phyloP scores from a whole-genome alignment of 2,329 filamentous ascomycete genomes.

The Aureobasidium musti region DNA sequence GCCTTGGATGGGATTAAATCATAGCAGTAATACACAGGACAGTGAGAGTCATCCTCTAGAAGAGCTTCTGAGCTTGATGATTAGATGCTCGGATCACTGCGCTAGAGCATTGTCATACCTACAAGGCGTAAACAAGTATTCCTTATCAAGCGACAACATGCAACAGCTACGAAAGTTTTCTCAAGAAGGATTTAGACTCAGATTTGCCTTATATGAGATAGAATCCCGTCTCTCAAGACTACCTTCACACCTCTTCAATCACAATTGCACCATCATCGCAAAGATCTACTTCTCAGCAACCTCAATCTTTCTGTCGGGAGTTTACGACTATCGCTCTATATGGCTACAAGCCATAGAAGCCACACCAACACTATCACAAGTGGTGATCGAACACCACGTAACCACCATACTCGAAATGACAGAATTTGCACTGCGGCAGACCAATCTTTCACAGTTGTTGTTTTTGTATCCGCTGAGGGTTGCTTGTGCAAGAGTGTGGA shows the following conservation, averaged over 20 bases:
- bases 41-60: neutral
- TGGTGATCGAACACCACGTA: neutral
- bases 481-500: neutral
- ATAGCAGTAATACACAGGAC: neutral
- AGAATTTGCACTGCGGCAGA: neutral
- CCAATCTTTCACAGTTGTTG: neutral
- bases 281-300: neutral
- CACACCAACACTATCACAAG: neutral
- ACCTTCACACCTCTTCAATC: neutral
- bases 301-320: neutral
- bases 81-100: conserved; percentile 13
- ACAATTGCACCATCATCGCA: neutral
- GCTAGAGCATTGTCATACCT: neutral
- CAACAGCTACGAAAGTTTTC: neutral
- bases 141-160: neutral
- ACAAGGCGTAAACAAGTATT: neutral
- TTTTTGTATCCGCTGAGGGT: conserved; percentile 1
- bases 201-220: neutral
- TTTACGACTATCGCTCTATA: conserved; percentile 1
- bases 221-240: neutral
- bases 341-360: neutral
- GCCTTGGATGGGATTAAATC: neutral
- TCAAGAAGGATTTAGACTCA: neutral
- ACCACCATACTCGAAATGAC: neutral
- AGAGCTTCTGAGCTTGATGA: neutral